Conservation (phyloP, 164 flowering plant genomes). For the Vitis rupestris region DNA sequence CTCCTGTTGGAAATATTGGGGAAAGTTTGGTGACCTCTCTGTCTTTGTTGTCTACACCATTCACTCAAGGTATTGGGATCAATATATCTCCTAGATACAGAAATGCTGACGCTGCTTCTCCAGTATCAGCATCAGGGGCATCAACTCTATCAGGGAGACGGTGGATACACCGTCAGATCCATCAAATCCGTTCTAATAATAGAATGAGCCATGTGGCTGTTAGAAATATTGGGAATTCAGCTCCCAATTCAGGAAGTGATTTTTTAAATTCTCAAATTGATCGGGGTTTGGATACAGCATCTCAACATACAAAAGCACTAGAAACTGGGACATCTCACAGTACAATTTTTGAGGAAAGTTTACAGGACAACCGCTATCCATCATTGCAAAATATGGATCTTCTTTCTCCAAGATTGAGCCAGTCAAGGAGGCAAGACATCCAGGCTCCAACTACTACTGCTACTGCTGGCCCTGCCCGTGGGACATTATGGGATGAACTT, state of each 20-base stretch:
- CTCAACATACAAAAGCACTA: conserved; percentile 25
- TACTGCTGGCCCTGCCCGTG: conserved; percentile 18
- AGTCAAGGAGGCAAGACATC: conserved; percentile 31
- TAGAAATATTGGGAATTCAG: conserved; percentile 24
- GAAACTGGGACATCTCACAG: conserved; percentile 28
- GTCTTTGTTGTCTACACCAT: conserved; percentile 40
- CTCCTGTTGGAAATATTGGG: conserved; percentile 31
- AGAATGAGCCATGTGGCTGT: conserved; percentile 35
- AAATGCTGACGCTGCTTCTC: conserved; percentile 46
- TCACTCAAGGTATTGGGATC: conserved; percentile 31
- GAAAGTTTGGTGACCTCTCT: conserved; percentile 36
- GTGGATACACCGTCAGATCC: conserved; percentile 67
- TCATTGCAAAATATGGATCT: conserved; percentile 18
- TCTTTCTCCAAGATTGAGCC: conserved; percentile 24
- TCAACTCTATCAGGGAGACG: conserved; percentile 79
- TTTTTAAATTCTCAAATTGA: conserved; percentile 29
- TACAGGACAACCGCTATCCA: conserved; percentile 19
- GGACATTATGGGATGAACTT: conserved; percentile 27
- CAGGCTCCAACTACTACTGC: conserved; percentile 23
- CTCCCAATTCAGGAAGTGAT: conserved; percentile 24
- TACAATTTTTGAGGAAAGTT: conserved; percentile 29
- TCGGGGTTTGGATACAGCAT: conserved; percentile 26
- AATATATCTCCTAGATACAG: conserved; percentile 52
- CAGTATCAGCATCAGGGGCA: conserved; percentile 57
- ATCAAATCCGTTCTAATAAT: conserved; percentile 35